Conservation (phyloP, 345 rosid genomes). For the Geranium brycei region DNA sequence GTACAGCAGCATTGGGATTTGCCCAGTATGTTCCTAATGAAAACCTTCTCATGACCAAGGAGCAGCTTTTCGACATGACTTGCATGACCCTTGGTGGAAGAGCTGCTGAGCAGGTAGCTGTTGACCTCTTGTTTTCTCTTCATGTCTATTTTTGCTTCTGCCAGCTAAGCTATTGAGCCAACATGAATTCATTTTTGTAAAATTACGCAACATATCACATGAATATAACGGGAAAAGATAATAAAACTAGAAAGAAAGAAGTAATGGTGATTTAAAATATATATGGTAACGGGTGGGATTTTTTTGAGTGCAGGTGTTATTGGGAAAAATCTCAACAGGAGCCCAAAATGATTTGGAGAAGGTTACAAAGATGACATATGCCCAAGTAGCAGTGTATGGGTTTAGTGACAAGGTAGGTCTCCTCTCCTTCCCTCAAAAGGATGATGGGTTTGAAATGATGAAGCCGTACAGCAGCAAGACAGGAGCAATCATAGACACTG, state of each 20-base stretch:
- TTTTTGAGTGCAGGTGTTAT: slow-evolving; percentile 38
- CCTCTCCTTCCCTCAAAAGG: slow-evolving; percentile 81
- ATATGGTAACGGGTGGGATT: not conserved
- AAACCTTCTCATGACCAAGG: slow-evolving; percentile 90
- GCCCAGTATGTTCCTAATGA: slow-evolving; percentile 95
- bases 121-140: not conserved
- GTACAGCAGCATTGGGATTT: slow-evolving; percentile 92
- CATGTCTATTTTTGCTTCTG: not conserved
- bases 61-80: slow-evolving; percentile 88
- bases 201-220: no score
- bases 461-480: slow-evolving; percentile 93
- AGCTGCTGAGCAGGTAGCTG: slow-evolving; percentile 84
- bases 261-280: not conserved
- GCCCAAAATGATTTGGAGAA: slow-evolving; percentile 95
- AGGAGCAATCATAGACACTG: slow-evolving; percentile 66
- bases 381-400: slow-evolving; percentile 92
- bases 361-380: slow-evolving; percentile 90
- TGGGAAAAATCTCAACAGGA: slow-evolving; percentile 86
- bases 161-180: no score
- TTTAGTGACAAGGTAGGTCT: slow-evolving; percentile 95
- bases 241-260: no score
- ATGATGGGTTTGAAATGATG: slow-evolving; percentile 51
- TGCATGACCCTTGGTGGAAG: slow-evolving; percentile 98
- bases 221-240: no score
- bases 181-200: not conserved